Evolutionary conservation across 192 early-diverging fungal species (phyloP).

Genomic region (Phlyctochytrium planicorne): DNA sequence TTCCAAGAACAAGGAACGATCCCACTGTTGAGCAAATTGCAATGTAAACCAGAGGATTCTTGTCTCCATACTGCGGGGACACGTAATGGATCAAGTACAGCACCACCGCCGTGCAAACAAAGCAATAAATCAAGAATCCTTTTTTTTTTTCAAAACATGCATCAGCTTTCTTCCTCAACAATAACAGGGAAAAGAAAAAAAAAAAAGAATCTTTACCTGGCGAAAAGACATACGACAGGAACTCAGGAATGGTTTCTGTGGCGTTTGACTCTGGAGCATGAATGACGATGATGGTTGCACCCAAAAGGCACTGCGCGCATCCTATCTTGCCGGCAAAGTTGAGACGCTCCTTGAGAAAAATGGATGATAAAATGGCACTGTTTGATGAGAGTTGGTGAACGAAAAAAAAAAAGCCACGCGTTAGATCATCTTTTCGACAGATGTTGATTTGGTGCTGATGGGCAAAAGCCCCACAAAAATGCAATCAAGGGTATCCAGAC

Average conservation of each 20-base stretch:
- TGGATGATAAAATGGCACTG: constrained; percentile 59
- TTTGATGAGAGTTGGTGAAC: constrained; percentile 27
- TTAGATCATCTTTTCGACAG: too few species aligned
- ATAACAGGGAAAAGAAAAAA: neutral
- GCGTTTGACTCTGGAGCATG: constrained; percentile 43
- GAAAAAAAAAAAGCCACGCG: neutral
- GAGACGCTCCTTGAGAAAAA: constrained; percentile 56
- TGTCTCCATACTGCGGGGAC: constrained; percentile 59
- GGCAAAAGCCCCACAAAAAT: too few species aligned
- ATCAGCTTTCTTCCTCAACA: constrained; percentile 7
- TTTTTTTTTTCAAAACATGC: neutral
- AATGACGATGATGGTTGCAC: constrained; percentile 54
- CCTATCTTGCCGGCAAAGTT: constrained; percentile 55
- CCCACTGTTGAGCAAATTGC: constrained; percentile 57
- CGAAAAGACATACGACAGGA: constrained; percentile 50
- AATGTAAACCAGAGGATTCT: constrained; percentile 50
- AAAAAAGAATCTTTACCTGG: constrained; percentile 47
- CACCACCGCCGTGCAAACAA: constrained; percentile 36
- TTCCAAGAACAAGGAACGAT: constrained; percentile 58
- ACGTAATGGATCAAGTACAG: constrained; percentile 52
- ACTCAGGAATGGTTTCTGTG: constrained; percentile 44
- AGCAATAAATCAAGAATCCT: constrained; percentile 58
- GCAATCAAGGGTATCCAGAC: too few species aligned
- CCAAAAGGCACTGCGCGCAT: constrained; percentile 58
- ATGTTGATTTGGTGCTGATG: too few species aligned